These are phyloP conservation scores for Penicillium subrubescens DNA, from an alignment of 495 filamentous ascomycete genomes.

Conservation along the genomic window DNA sequence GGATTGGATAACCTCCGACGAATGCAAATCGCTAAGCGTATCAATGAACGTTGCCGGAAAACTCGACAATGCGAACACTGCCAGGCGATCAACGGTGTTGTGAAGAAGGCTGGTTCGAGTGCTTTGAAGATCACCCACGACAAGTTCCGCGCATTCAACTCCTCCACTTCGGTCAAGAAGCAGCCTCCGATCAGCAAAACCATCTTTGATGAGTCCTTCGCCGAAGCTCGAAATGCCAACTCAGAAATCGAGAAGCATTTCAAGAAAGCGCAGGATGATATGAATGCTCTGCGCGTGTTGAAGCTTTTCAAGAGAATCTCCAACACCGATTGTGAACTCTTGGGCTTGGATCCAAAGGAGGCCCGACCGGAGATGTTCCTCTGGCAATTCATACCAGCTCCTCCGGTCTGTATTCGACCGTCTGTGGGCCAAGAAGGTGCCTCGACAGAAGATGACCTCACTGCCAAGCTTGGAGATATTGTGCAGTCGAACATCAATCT, in stretches of 20 bases:
- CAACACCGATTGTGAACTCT: slow-evolving; percentile 83
- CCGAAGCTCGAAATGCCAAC: slow-evolving; percentile 69
- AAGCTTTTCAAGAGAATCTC: slow-evolving; percentile 88
- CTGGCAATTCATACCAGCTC: slow-evolving; percentile 94
- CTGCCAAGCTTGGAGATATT: slow-evolving; percentile 91
- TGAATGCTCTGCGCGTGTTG: slow-evolving; percentile 86
- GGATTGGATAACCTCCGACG: slow-evolving; percentile 84
- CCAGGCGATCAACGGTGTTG: slow-evolving; percentile 77
- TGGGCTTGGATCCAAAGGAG: slow-evolving; percentile 83
- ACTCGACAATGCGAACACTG: slow-evolving; percentile 75
- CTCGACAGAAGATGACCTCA: slow-evolving; percentile 95
- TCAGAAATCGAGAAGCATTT: slow-evolving; percentile 87
- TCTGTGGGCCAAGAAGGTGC: slow-evolving; percentile 89
- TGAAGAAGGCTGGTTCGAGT: slow-evolving; percentile 76
- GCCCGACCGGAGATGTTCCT: slow-evolving; percentile 95
- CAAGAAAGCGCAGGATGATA: slow-evolving; percentile 88
- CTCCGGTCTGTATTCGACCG: slow-evolving; percentile 89
- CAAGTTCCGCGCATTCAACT: slow-evolving; percentile 83
- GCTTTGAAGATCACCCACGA: slow-evolving; percentile 93
- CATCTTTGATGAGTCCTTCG: slow-evolving; percentile 81
- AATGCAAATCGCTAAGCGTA: slow-evolving; percentile 76
- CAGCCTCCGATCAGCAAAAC: slow-evolving; percentile 74
- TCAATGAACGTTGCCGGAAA: slow-evolving; percentile 88
- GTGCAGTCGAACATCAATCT: slow-evolving; percentile 84
- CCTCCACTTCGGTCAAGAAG: slow-evolving; percentile 83